These are phyloP conservation scores for Citrullus mucosospermus DNA, from an alignment of 306 rosid species.

Conservation along the genomic window DNA sequence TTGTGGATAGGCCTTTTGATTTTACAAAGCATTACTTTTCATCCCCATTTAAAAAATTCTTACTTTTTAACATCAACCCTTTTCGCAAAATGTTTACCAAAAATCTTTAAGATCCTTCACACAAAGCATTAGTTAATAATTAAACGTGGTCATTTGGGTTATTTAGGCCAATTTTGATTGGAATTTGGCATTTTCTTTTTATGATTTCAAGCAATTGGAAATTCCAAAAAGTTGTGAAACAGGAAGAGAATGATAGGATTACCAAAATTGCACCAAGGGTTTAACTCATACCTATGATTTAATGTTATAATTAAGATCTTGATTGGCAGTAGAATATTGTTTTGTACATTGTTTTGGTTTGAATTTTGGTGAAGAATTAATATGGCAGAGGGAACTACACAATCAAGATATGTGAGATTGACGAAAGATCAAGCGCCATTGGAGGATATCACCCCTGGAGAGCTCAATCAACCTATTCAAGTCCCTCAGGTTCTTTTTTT, in stretches of 20 bases:
- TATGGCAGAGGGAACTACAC: constrained; percentile 55
- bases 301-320: too few relatives aligned
- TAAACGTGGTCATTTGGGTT: background rate
- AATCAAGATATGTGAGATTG: constrained; percentile 76
- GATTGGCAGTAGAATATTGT: background rate
- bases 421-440: constrained; percentile 58
- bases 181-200: background rate
- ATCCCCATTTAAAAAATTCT: background rate
- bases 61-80: background rate
- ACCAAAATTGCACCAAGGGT: too few relatives aligned
- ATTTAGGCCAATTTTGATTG: background rate
- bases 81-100: background rate
- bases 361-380: background rate
- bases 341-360: background rate
- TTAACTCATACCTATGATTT: too few relatives aligned
- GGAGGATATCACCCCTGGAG: constrained; percentile 82
- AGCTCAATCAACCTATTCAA: constrained; percentile 87
- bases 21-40: background rate
- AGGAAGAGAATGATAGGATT: too few relatives aligned
- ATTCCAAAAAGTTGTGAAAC: too few relatives aligned
- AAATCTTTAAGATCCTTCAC: background rate
- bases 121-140: too few relatives aligned
- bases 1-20: background rate
- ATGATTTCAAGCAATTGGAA: too few relatives aligned
- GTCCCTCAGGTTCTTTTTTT: constrained; percentile 62